These are phyloP conservation scores for Musa beccarii DNA, from an alignment of 176 grass and related monocot genomes.

Conservation along the genomic window DNA sequence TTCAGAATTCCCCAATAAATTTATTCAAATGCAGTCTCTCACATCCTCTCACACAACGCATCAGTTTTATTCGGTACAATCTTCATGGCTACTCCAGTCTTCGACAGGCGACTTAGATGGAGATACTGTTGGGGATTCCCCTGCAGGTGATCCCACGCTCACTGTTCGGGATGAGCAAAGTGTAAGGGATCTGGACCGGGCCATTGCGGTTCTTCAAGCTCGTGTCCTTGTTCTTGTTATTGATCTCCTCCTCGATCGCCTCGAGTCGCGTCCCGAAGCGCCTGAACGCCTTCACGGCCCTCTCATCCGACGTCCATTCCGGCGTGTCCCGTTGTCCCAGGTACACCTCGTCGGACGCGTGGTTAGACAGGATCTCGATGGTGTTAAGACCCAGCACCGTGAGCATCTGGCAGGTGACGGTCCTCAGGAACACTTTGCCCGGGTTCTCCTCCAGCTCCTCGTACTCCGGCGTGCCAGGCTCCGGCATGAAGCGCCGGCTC, in stretches of 20 bases:
- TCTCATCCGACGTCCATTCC: not conserved
- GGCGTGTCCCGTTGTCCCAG: not conserved
- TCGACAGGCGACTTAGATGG: not conserved
- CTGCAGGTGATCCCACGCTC: not conserved
- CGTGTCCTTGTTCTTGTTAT: not conserved
- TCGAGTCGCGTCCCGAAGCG: not conserved
- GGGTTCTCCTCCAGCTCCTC: not conserved
- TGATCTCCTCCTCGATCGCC: not conserved
- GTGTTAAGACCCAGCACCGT: not conserved
- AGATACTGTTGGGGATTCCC: slow-evolving; percentile 4
- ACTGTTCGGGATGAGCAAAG: not conserved
- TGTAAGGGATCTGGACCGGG: not conserved
- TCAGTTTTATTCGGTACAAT: too few species aligned
- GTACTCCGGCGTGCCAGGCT: not conserved
- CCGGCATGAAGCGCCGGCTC: not conserved
- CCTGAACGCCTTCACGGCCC: not conserved
- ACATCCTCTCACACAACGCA: too few species aligned
- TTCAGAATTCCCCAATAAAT: too few species aligned
- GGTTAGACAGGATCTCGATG: not conserved
- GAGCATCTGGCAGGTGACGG: not conserved
- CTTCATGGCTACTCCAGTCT: too few species aligned
- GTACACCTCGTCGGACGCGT: not conserved
- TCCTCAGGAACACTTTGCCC: not conserved
- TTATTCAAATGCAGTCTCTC: too few species aligned
- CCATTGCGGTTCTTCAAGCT: not conserved